Conservation (phyloP, 1,139 yeast genomes). For the Protomyces inundatus region DNA sequence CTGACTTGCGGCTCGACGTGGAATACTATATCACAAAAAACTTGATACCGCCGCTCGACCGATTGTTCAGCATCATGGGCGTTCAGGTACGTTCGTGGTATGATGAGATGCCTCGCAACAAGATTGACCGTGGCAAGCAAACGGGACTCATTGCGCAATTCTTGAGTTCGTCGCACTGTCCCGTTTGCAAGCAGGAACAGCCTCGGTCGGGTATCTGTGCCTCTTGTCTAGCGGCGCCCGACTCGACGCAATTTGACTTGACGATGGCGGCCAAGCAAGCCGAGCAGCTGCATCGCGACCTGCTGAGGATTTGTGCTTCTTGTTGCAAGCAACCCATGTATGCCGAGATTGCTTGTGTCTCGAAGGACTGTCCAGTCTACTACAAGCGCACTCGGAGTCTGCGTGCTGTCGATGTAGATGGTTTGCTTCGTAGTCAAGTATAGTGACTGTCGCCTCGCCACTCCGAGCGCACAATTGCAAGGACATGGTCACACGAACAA, state of each 20-base stretch:
- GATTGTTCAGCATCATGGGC: conserved; percentile 77
- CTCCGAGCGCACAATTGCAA: too few relatives aligned
- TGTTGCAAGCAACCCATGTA: conserved; percentile 35
- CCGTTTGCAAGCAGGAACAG: conserved; percentile 33
- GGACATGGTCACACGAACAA: too few relatives aligned
- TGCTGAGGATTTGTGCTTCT: conserved; percentile 37
- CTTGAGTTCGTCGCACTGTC: conserved; percentile 34
- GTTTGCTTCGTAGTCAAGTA: neutral
- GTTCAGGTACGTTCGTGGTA: conserved; percentile 77
- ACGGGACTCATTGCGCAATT: conserved; percentile 27
- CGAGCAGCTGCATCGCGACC: conserved; percentile 35
- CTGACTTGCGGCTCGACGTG: conserved; percentile 50
- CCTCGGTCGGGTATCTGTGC: conserved; percentile 26
- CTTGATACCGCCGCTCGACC: conserved; percentile 79
- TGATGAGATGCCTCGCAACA: conserved; percentile 52
- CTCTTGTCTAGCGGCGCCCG: conserved; percentile 11
- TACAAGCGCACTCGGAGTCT: conserved; percentile 38
- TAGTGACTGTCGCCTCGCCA: neutral
- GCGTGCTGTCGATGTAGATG: conserved; percentile 2
- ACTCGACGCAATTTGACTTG: conserved; percentile 13
- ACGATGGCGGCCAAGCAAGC: conserved; percentile 4
- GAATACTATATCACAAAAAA: conserved; percentile 81
- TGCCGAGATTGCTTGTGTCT: conserved; percentile 39
- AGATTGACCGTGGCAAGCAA: neutral
- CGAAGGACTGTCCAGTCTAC: conserved; percentile 46